Evolutionary conservation across 768 basidiomycete genomes (phyloP).

Genomic region (Leccinum olivaceopallidum): DNA sequence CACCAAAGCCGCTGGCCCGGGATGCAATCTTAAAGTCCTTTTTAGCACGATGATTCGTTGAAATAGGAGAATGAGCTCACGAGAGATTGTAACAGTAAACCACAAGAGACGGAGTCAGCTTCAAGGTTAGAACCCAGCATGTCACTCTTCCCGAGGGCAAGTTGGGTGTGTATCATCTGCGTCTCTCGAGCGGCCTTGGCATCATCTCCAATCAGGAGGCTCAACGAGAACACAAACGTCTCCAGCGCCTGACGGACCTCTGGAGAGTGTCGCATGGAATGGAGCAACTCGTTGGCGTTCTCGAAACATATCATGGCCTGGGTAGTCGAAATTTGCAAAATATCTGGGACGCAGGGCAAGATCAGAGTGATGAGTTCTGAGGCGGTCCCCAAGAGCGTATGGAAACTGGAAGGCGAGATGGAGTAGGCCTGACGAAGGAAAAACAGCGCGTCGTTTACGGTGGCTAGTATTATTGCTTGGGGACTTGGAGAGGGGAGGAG

Average conservation of each 20-base stretch:
- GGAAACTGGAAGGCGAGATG: constrained; percentile 50
- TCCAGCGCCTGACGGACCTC: constrained; percentile 60
- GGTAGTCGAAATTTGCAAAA: constrained; percentile 59
- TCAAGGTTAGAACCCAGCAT: constrained; percentile 58
- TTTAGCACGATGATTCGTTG: background rate
- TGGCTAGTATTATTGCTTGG: constrained; percentile 48
- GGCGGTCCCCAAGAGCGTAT: constrained; percentile 56
- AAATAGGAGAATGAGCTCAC: constrained; percentile 37
- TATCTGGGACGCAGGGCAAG: constrained; percentile 58
- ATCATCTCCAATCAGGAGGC: constrained; percentile 65
- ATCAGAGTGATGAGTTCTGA: constrained; percentile 66
- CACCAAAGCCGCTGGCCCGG: constrained; percentile 61
- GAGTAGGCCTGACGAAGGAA: constrained; percentile 59
- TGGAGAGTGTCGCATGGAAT: constrained; percentile 50
- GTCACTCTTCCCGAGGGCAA: constrained; percentile 58
- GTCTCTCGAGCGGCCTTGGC: constrained; percentile 69
- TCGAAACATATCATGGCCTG: constrained; percentile 52
- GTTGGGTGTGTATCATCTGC: constrained; percentile 69
- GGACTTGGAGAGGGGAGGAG: constrained; percentile 53
- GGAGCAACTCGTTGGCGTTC: constrained; percentile 53
- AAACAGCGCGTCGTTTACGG: constrained; percentile 59
- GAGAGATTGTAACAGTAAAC: constrained; percentile 60
- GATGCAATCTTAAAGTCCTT: constrained; percentile 49
- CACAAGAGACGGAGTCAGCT: constrained; percentile 63
- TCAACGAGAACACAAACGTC: constrained; percentile 56